Percentiles rank a stretch among this genome's conserved stretches.
phyloP scores from a whole-genome alignment of 164 flowering plant genomes.

The Vitis rupestris region DNA sequence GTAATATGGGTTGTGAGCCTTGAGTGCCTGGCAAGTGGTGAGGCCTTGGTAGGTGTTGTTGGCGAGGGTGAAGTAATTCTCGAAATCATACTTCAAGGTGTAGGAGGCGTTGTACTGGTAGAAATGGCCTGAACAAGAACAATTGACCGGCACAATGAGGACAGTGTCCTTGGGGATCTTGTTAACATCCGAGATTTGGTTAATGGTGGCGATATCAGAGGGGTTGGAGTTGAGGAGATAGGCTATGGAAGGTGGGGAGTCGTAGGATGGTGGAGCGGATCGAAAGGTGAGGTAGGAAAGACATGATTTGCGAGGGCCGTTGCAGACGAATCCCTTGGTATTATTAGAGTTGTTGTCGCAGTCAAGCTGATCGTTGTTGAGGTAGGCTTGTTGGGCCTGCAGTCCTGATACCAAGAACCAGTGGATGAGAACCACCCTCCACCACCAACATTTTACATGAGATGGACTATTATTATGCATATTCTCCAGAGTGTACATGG shows the following conservation, averaged over 20 bases:
- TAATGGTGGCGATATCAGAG: conserved; percentile 34
- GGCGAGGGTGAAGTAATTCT: conserved; percentile 51
- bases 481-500: no score
- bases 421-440: no score
- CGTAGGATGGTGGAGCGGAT: conserved; percentile 35
- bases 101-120: conserved; percentile 58
- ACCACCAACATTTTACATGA: no score
- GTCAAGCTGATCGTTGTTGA: conserved; percentile 45
- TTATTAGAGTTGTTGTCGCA: conserved; percentile 34
- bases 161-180: conserved; percentile 28
- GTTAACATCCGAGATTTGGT: conserved; percentile 33
- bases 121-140: conserved; percentile 44
- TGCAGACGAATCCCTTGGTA: conserved; percentile 51
- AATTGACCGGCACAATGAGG: conserved; percentile 60
- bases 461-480: no score
- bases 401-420: not conserved
- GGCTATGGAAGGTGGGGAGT: conserved; percentile 37
- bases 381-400: conserved; percentile 50
- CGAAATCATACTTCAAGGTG: conserved; percentile 7
- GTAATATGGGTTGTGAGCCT: conserved; percentile 36
- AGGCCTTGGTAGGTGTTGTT: conserved; percentile 70
- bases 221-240: conserved; percentile 32
- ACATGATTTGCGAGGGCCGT: conserved; percentile 34
- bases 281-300: conserved; percentile 59
- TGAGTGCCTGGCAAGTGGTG: conserved; percentile 66